Conservation (phyloP, 176 grass and related monocot genomes). For the Lolium rigidum region DNA sequence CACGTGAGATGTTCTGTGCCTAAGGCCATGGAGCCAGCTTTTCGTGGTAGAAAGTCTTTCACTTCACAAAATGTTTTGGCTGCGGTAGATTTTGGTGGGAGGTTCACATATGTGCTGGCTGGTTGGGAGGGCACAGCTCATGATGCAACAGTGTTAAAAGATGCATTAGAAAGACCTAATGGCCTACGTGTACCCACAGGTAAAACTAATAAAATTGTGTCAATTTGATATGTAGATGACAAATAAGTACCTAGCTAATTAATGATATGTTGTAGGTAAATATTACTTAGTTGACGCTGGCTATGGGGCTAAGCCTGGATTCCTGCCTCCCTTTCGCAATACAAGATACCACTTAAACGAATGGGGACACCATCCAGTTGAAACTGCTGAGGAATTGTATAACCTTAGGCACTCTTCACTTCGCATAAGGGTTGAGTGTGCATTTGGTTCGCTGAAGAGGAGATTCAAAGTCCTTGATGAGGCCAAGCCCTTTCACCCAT, state of each 20-base stretch:
- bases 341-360: background rate
- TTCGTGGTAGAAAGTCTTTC: background rate
- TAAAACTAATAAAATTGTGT: too few species aligned
- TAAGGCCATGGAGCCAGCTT: background rate
- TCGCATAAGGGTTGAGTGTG: background rate
- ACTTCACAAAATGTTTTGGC: background rate
- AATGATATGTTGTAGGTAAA: background rate
- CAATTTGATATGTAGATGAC: too few species aligned
- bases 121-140: background rate
- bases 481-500: too few species aligned
- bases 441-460: background rate
- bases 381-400: background rate
- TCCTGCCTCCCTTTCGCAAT: background rate
- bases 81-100: background rate
- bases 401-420: background rate
- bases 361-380: background rate
- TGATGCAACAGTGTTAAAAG: background rate
- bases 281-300: too few species aligned
- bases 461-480: too few species aligned
- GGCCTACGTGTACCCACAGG: background rate
- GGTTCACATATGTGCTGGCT: background rate
- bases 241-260: too few species aligned
- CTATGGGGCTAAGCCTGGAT: background rate
- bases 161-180: background rate
- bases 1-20: background rate